Percentiles rank a stretch among this genome's conserved stretches.
Evolutionary conservation across 371 early-diverging fungal genomes (phyloP).

Genomic region (Homolaphlyctis polyrhiza): DNA sequence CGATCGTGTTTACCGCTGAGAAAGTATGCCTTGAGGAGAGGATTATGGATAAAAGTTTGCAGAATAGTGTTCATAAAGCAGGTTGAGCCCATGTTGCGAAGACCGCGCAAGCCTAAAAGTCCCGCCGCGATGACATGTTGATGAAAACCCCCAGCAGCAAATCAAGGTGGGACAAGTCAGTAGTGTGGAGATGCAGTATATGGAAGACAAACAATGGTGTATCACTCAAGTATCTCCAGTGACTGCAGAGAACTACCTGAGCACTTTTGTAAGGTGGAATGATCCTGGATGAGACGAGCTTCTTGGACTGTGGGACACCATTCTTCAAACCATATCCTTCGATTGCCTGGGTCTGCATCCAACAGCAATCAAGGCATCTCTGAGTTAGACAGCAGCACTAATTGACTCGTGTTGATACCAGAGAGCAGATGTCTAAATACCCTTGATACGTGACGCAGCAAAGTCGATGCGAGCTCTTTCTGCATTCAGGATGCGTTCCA

Average conservation of each 20-base stretch:
- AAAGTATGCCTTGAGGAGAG: slow-evolving; percentile 78
- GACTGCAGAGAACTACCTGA: slow-evolving; percentile 10
- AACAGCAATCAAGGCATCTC: no score
- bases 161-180: not conserved
- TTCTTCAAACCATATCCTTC: no score
- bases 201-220: not conserved
- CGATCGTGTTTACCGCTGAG: slow-evolving; percentile 79
- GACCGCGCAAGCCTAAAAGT: slow-evolving; percentile 71
- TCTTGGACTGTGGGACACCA: slow-evolving; percentile 41
- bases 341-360: slow-evolving; percentile 43
- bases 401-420: no score
- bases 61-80: slow-evolving; percentile 94
- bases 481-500: slow-evolving; percentile 55
- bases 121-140: slow-evolving; percentile 3
- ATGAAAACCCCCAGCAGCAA: not conserved
- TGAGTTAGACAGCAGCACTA: no score
- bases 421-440: no score
- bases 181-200: no score
- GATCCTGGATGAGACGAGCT: slow-evolving; percentile 34
- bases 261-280: slow-evolving; percentile 39
- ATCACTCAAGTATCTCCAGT: not conserved
- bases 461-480: slow-evolving; percentile 57
- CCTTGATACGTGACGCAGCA: slow-evolving; percentile 35
- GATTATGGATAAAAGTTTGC: slow-evolving; percentile 89
- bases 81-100: slow-evolving; percentile 89